These are phyloP conservation scores for Seiridium cupressi DNA, from an alignment of 2,329 filamentous ascomycete species.

Conservation along the genomic window DNA sequence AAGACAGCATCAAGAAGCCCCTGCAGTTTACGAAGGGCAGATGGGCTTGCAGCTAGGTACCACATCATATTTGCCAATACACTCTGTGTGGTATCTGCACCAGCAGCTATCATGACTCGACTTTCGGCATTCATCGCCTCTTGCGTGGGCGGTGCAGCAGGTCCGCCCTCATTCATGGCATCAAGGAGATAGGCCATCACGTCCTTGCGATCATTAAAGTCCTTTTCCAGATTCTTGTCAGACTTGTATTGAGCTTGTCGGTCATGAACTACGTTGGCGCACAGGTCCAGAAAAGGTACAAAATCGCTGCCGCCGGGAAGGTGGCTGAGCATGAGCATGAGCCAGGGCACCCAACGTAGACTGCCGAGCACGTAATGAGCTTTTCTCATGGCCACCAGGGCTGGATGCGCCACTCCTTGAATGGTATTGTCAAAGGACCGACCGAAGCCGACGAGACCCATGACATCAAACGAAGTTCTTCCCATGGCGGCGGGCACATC, in stretches of 20 bases:
- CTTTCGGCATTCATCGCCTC: conserved; percentile 9
- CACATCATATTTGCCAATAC: conserved; percentile 8
- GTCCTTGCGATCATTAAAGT: conserved; percentile 1
- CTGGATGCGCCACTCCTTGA: conserved; percentile 3
- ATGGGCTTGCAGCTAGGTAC: conserved; percentile 3
- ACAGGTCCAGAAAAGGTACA: conserved; percentile 6
- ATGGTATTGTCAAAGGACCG: conserved; percentile 3
- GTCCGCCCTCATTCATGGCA: conserved; percentile 5
- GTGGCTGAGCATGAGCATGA: conserved; percentile 2
- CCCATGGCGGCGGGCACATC: conserved; percentile 3
- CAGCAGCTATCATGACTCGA: conserved; percentile 10
- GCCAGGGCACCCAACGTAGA: conserved; percentile 9
- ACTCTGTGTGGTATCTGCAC: conserved; percentile 10
- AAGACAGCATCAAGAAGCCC: conserved; percentile 5
- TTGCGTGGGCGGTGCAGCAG: conserved; percentile 2
- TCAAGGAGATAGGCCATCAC: conserved; percentile 9
- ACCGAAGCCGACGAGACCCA: conserved; percentile 9
- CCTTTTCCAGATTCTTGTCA: background rate
- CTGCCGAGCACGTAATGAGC: conserved; percentile 6
- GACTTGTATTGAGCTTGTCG: background rate
- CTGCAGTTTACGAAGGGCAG: background rate
- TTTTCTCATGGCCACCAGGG: conserved; percentile 2
- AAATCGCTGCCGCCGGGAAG: conserved; percentile 8
- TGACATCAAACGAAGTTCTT: conserved; percentile 8
- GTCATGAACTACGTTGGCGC: conserved; percentile 5